Evolutionary conservation across 495 filamentous ascomycete species (phyloP).

Genomic region (Polyplosphaeria fusca): DNA sequence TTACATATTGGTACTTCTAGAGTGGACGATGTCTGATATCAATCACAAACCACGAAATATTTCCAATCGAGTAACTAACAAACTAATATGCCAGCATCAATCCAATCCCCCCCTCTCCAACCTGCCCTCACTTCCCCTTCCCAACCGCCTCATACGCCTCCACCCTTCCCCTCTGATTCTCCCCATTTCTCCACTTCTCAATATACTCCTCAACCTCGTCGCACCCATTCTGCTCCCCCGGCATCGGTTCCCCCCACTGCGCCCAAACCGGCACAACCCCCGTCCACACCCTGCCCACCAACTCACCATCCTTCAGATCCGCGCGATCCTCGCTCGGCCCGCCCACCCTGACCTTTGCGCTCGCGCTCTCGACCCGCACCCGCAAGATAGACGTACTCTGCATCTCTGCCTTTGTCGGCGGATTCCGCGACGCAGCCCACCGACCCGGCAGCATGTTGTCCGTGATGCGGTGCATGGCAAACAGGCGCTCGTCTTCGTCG

Average conservation of each 20-base stretch:
- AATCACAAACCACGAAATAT: too few species aligned
- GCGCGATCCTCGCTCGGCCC: slow-evolving; percentile 65
- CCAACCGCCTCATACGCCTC: slow-evolving; percentile 27
- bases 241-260: slow-evolving; percentile 61
- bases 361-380: slow-evolving; percentile 64
- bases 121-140: slow-evolving; percentile 37
- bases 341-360: slow-evolving; percentile 73
- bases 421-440: slow-evolving; percentile 60
- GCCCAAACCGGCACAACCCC: slow-evolving; percentile 74
- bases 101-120: too few species aligned
- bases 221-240: slow-evolving; percentile 55
- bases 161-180: slow-evolving; percentile 43
- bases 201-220: slow-evolving; percentile 60
- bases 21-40: too few species aligned
- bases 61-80: too few species aligned
- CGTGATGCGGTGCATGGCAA: slow-evolving; percentile 79
- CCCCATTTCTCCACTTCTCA: slow-evolving; percentile 47
- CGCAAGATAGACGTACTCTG: slow-evolving; percentile 64
- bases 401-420: slow-evolving; percentile 32
- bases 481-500: slow-evolving; percentile 66
- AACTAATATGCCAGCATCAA: too few species aligned
- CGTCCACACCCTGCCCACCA: slow-evolving; percentile 70
- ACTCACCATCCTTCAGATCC: slow-evolving; percentile 59
- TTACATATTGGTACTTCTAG: too few species aligned
- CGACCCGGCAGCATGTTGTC: slow-evolving; percentile 65